Conservation (phyloP, 768 basidiomycete genomes). For the Cystobasidiopsis lactophilus region DNA sequence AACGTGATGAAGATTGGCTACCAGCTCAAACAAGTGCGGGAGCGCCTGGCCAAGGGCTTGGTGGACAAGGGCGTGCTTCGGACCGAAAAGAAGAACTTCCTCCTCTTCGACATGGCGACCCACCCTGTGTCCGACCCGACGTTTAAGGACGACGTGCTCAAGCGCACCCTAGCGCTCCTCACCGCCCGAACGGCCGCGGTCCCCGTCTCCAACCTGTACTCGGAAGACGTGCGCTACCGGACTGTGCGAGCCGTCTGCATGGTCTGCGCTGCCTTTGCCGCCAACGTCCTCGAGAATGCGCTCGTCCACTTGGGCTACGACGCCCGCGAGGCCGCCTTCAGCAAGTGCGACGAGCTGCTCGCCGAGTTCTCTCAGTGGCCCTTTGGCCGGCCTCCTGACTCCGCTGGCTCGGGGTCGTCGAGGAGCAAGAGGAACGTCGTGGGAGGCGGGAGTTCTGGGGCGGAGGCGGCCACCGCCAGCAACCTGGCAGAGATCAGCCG, state of each 20-base stretch:
- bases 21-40: slow-evolving; percentile 93
- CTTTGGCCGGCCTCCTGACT: slow-evolving; percentile 30
- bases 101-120: slow-evolving; percentile 98
- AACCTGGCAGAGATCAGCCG: slow-evolving; percentile 28
- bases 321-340: slow-evolving; percentile 78
- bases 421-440: not conserved
- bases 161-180: slow-evolving; percentile 51
- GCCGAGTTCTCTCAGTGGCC: slow-evolving; percentile 84
- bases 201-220: slow-evolving; percentile 34
- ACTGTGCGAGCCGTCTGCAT: slow-evolving; percentile 59
- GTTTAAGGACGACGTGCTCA: slow-evolving; percentile 63
- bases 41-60: slow-evolving; percentile 85
- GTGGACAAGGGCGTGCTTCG: slow-evolving; percentile 98
- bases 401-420: not conserved
- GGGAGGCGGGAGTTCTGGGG: slow-evolving; percentile 15
- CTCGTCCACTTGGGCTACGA: slow-evolving; percentile 74
- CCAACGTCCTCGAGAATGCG: slow-evolving; percentile 85
- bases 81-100: slow-evolving; percentile 95
- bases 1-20: slow-evolving; percentile 99
- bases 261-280: slow-evolving; percentile 78
- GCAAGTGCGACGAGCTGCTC: slow-evolving; percentile 77
- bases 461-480: slow-evolving; percentile 23
- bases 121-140: slow-evolving; percentile 88
- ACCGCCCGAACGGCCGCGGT: slow-evolving; percentile 63
- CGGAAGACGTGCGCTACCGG: slow-evolving; percentile 47